These are phyloP conservation scores for Dipteronia sinensis DNA, from an alignment of 345 rosid genomes.

Conservation along the genomic window DNA sequence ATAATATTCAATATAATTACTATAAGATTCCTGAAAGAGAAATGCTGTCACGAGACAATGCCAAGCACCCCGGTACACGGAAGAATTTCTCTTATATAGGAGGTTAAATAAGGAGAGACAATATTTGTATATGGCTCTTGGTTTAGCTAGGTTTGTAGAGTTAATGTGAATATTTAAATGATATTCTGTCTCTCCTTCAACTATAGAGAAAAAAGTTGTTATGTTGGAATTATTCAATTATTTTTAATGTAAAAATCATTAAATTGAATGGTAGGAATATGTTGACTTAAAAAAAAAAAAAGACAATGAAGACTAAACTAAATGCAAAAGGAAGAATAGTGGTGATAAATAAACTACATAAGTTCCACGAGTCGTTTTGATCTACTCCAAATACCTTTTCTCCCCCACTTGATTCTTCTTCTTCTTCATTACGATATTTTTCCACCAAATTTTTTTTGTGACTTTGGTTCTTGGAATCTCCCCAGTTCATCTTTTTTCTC, in stretches of 20 bases:
- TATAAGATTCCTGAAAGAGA: too few relatives aligned
- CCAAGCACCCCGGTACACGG: too few relatives aligned
- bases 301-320: constrained; percentile 16
- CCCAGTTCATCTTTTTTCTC: constrained; percentile 7
- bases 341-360: constrained; percentile 11
- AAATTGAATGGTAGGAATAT: constrained; percentile 15
- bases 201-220: neutral
- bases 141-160: neutral
- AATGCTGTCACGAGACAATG: too few relatives aligned
- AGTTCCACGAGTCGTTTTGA: constrained; percentile 9
- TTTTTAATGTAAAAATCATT: neutral
- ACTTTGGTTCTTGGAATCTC: constrained; percentile 4
- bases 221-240: neutral
- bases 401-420: constrained; percentile 1
- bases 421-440: constrained; percentile 7
- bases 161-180: neutral
- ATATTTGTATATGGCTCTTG: neutral
- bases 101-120: neutral
- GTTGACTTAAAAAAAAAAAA: constrained; percentile 27
- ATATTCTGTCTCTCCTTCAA: neutral
- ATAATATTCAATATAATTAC: too few relatives aligned
- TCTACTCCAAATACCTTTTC: neutral
- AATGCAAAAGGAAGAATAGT: neutral
- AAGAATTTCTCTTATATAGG: too few relatives aligned
- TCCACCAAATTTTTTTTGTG: neutral